Evolutionary conservation across 495 filamentous ascomycete genomes (phyloP).

Genomic region (Penicillium alfredii): DNA sequence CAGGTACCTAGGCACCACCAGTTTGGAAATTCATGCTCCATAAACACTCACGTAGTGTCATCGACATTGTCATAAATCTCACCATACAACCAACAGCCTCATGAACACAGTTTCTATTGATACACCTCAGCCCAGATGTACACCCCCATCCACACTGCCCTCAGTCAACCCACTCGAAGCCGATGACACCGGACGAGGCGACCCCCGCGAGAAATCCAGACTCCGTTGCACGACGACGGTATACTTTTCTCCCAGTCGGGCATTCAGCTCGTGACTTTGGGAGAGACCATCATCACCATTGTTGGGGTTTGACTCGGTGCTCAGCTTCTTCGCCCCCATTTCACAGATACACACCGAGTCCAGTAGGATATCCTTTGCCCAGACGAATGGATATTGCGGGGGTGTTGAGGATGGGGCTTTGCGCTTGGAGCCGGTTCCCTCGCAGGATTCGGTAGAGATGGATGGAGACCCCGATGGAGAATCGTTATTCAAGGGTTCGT

Average conservation of each 20-base stretch:
- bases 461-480: too few relatives aligned
- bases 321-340: slow-evolving; percentile 67
- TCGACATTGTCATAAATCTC: too few relatives aligned
- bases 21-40: too few relatives aligned
- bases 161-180: background rate
- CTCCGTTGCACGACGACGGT: slow-evolving; percentile 32
- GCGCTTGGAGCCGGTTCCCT: too few relatives aligned
- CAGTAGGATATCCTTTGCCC: slow-evolving; percentile 56
- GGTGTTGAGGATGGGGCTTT: background rate
- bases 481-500: too few relatives aligned
- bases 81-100: too few relatives aligned
- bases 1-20: too few relatives aligned
- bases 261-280: too few relatives aligned
- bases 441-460: too few relatives aligned
- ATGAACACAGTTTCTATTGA: too few relatives aligned
- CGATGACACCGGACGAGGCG: background rate
- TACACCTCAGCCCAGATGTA: background rate
- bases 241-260: slow-evolving; percentile 40
- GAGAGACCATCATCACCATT: slow-evolving; percentile 12
- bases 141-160: background rate
- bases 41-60: too few relatives aligned
- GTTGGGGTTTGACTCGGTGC: slow-evolving; percentile 12
- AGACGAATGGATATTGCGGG: slow-evolving; percentile 36
- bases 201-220: slow-evolving; percentile 10
- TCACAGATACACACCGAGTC: slow-evolving; percentile 64